A percentile compares a stretch with the other conserved stretches of the same genome.
phyloP scores from a whole-genome alignment of 1,139 yeast species.

The Candida sp. region DNA sequence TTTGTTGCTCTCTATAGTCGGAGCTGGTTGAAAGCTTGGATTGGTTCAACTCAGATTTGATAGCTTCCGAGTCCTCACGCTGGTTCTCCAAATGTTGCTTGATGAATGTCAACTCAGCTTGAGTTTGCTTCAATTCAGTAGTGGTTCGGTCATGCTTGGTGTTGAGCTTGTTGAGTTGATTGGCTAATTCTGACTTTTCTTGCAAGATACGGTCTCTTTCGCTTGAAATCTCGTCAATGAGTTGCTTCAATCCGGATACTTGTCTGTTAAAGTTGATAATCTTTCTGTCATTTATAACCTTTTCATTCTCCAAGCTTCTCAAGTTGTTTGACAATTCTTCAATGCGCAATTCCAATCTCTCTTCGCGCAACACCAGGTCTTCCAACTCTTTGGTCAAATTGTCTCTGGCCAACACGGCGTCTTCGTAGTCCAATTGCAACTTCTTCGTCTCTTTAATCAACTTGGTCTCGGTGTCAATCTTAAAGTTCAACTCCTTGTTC shows the following conservation, averaged over 20 bases:
- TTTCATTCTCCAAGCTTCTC: constrained; percentile 50
- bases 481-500: constrained; percentile 59
- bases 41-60: constrained; percentile 39
- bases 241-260: constrained; percentile 52
- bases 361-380: constrained; percentile 54
- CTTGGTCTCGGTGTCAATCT: constrained; percentile 66
- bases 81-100: constrained; percentile 41
- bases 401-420: constrained; percentile 48
- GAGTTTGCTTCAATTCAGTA: constrained; percentile 33
- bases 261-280: constrained; percentile 55
- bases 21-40: constrained; percentile 34
- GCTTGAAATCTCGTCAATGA: constrained; percentile 51
- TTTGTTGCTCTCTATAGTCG: constrained; percentile 42
- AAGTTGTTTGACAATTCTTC: constrained; percentile 52
- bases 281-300: constrained; percentile 46
- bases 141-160: constrained; percentile 49
- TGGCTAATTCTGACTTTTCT: constrained; percentile 52
- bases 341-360: constrained; percentile 46
- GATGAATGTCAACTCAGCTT: constrained; percentile 33
- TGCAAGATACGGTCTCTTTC: constrained; percentile 55
- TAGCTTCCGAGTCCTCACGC: constrained; percentile 33
- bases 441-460: constrained; percentile 68
- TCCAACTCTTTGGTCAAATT: constrained; percentile 57
- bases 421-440: constrained; percentile 64
- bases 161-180: constrained; percentile 45